Percentiles rank a stretch among this genome's conserved stretches.
These are phyloP conservation scores for Clausena lansium DNA, from an alignment of 345 rosid genomes.

Conservation along the genomic window DNA sequence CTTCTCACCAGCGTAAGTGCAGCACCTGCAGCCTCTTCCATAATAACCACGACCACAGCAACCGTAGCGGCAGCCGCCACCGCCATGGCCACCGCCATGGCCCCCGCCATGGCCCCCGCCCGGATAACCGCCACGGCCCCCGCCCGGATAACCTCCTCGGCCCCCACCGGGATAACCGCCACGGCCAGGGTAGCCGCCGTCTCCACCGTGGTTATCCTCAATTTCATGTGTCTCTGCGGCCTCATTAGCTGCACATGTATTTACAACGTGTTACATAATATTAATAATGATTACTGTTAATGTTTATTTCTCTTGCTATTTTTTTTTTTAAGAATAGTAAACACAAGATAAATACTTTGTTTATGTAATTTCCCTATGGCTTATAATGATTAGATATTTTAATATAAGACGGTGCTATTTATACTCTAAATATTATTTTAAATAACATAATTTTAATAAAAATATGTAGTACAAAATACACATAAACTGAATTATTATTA, in stretches of 20 bases:
- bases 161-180: background rate
- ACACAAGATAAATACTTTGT: no score
- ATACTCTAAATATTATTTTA: no score
- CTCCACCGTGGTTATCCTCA: background rate
- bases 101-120: background rate
- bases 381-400: no score
- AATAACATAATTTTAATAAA: no score
- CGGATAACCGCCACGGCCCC: background rate
- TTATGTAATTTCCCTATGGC: no score
- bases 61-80: conserved; percentile 9
- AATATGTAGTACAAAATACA: no score
- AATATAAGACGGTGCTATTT: no score
- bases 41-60: conserved; percentile 11
- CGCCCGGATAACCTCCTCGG: background rate
- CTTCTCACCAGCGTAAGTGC: conserved; percentile 15
- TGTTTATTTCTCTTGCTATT: no score
- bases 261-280: no score
- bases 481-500: no score
- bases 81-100: background rate
- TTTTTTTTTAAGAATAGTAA: no score
- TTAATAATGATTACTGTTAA: no score
- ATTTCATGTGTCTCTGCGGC: conserved; percentile 5
- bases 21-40: conserved; percentile 21
- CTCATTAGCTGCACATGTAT: conserved; percentile 4
- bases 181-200: background rate